phyloP scores from a whole-genome alignment of 129 eudicot species.

The Centrapalus pauciflorus region DNA sequence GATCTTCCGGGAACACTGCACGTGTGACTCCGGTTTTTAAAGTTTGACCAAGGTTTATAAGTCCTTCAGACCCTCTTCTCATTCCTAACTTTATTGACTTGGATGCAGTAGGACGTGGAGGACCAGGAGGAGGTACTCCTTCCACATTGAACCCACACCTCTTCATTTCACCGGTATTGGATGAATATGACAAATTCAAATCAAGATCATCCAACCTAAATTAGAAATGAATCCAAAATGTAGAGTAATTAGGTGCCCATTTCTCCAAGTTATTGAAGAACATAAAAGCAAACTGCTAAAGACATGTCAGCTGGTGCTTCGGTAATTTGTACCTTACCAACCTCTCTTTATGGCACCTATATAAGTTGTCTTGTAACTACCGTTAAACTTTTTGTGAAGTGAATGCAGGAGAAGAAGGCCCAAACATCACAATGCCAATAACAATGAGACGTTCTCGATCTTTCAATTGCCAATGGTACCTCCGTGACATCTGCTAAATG shows the following conservation, averaged over 20 bases:
- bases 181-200: constrained; percentile 33
- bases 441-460: background rate
- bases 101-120: constrained; percentile 44
- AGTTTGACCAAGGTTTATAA: constrained; percentile 56
- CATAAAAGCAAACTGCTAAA: background rate
- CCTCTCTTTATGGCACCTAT: constrained; percentile 48
- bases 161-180: constrained; percentile 40
- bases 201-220: constrained; percentile 47
- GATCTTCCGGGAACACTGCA: constrained; percentile 90
- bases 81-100: constrained; percentile 59
- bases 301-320: background rate
- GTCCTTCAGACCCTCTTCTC: constrained; percentile 77
- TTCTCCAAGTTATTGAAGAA: background rate
- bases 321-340: constrained; percentile 47
- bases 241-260: background rate
- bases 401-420: constrained; percentile 1
- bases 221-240: background rate
- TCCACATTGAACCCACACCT: constrained; percentile 59
- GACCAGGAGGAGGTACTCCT: constrained; percentile 34
- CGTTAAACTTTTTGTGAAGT: constrained; percentile 28
- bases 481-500: background rate
- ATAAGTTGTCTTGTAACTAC: constrained; percentile 35
- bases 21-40: constrained; percentile 63
- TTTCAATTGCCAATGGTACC: background rate
- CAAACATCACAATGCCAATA: constrained; percentile 8